These are phyloP conservation scores for Tulasnella sp. DNA, from an alignment of 768 basidiomycete genomes.

Conservation along the genomic window DNA sequence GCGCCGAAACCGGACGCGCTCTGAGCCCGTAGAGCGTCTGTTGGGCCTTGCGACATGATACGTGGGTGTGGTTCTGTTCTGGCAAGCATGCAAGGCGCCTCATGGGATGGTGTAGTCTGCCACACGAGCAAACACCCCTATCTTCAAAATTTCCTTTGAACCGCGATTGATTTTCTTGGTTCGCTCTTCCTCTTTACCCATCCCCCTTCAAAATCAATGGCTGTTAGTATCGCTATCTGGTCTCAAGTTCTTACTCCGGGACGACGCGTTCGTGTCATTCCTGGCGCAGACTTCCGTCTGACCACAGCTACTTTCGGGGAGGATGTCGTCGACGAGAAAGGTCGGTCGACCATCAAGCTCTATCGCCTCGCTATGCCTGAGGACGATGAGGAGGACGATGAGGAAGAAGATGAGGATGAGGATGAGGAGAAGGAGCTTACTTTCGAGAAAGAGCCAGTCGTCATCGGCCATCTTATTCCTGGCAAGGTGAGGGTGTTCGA, in stretches of 20 bases:
- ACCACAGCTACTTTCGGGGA: conserved; percentile 36
- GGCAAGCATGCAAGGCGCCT: not conserved
- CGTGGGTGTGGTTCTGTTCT: not conserved
- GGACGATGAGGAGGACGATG: conserved; percentile 28
- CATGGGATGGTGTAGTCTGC: not conserved
- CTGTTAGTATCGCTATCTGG: not conserved
- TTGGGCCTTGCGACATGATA: not conserved
- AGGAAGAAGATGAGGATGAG: conserved; percentile 24
- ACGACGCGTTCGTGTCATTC: conserved; percentile 8
- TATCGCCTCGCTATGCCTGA: conserved; percentile 25
- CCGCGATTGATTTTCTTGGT: not conserved
- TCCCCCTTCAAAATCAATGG: not conserved
- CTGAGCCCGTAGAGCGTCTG: not conserved
- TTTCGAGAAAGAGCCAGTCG: conserved; percentile 16
- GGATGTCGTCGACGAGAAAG: conserved; percentile 28
- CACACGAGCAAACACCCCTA: not conserved
- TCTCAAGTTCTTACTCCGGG: conserved; percentile 9
- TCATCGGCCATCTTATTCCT: conserved; percentile 33
- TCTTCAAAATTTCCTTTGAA: conserved; percentile 1
- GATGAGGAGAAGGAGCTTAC: conserved; percentile 24
- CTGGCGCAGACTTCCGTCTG: conserved; percentile 32
- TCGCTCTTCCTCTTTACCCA: not conserved
- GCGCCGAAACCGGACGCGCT: not conserved
- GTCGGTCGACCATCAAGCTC: conserved; percentile 25
- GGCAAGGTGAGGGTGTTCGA: conserved; percentile 27